Evolutionary conservation across 2,329 filamentous ascomycete species (phyloP).

Genomic region (Calonectria pseudoreteaudii): DNA sequence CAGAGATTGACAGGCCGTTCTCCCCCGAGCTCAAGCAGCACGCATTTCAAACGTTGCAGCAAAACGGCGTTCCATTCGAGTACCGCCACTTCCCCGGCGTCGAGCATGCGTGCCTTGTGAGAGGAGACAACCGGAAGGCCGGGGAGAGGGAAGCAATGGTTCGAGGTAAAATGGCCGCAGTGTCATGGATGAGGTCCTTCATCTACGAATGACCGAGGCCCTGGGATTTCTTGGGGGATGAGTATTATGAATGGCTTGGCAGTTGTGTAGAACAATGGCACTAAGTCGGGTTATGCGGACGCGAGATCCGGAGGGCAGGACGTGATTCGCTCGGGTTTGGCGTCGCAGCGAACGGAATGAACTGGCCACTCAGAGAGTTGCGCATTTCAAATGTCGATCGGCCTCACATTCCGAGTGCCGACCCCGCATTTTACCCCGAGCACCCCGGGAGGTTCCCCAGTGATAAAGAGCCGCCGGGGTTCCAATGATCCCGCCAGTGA

Average conservation of each 20-base stretch:
- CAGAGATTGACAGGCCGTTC: slow-evolving; percentile 57
- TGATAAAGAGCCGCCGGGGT: neutral
- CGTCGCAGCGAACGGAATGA: neutral
- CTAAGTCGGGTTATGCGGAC: neutral
- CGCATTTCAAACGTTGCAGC: slow-evolving; percentile 51
- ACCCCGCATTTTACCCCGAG: neutral
- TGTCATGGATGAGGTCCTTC: slow-evolving; percentile 51
- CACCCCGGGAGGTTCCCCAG: neutral
- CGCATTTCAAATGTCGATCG: neutral
- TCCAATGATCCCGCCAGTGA: too few species aligned
- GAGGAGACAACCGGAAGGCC: slow-evolving; percentile 50
- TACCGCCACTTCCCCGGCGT: slow-evolving; percentile 61
- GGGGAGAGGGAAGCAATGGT: slow-evolving; percentile 55
- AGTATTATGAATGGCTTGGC: neutral
- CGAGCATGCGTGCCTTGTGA: slow-evolving; percentile 54
- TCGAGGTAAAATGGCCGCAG: slow-evolving; percentile 56
- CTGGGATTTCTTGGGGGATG: neutral
- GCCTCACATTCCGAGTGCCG: neutral
- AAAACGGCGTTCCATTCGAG: slow-evolving; percentile 52
- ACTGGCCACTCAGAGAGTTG: neutral
- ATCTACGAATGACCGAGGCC: neutral
- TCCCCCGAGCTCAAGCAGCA: slow-evolving; percentile 56
- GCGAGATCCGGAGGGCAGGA: neutral
- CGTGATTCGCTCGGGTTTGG: neutral
- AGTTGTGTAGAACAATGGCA: neutral